Evolutionary conservation across 352 stramenopile species (phyloP), one percentile per base, ranked within the genome.

Genomic region (Phytophthora podocarpi): DNA sequence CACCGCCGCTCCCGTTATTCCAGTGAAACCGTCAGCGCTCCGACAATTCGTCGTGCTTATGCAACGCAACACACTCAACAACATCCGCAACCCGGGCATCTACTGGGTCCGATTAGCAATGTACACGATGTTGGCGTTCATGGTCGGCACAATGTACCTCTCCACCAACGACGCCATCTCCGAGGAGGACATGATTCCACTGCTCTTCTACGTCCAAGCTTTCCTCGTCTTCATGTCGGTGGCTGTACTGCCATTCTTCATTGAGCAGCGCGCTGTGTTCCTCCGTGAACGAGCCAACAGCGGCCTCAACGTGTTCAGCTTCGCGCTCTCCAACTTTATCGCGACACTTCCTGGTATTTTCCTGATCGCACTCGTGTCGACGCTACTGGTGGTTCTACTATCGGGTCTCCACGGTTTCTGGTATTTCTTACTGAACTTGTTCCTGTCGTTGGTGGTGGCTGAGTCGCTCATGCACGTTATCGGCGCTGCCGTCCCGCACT

Each of bases 211-310:
- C 76, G 75, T 93, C 26, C 80, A 90, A 23, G 85, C 87, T 9
- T 96, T 97, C 61, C 76, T 96, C 32, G 81, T 93, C 36, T 96
- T 95, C 67, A 96, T 97, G 90, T 90, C 76, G 46, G 79, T 96
- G 31, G 87, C 89, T 3, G 84, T 91, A 3, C 64, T 97, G 15
- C 89, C 90, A 2, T 95, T 95, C 67, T 88, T 93, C 40, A 88
- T 97, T 36, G 77, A 95, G 34, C 80, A 93, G 37, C 87, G 90
- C 12, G 88, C 94, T 56, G 74, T 87, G 0, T 73, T 80, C 24
- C 52, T 53, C 40, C 67, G 67, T 11, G 67, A 92, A 52, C 69
- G 85, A 31, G 73, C 66, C 37, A 97, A 97, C 74, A 82, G 72
- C 49, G 90, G 76, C 48, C 85, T 97, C 23, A 78, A 83, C 60